Evolutionary conservation across 805 yeast genomes (phyloP).

Genomic region (Candida vaughaniae): DNA sequence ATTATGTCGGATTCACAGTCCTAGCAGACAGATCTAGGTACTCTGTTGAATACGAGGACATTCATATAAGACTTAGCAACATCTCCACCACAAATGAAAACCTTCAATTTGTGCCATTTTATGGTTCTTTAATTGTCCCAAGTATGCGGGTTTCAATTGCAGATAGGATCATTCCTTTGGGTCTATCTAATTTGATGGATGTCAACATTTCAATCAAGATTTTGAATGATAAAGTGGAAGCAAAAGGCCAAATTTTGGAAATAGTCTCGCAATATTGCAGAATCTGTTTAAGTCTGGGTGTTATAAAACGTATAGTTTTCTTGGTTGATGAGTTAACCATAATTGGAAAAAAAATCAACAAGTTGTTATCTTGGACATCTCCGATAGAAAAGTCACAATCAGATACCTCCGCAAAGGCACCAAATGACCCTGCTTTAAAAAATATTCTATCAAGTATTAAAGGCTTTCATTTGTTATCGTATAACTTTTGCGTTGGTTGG

Average conservation of each 20-base stretch:
- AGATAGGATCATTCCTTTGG: constrained; percentile 38
- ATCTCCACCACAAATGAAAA: constrained; percentile 12
- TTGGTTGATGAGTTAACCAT: constrained; percentile 23
- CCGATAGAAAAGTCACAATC: not conserved
- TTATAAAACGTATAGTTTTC: constrained; percentile 41
- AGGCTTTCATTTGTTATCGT: constrained; percentile 58
- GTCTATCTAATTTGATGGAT: constrained; percentile 44
- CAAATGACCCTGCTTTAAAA: not conserved
- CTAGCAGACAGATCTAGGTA: constrained; percentile 29
- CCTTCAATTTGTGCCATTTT: constrained; percentile 15
- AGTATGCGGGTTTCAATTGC: constrained; percentile 40
- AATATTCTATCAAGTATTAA: constrained; percentile 26
- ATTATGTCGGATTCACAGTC: constrained; percentile 37
- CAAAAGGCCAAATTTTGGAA: constrained; percentile 45
- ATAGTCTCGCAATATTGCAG: constrained; percentile 60
- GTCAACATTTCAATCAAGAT: constrained; percentile 45
- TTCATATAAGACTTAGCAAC: constrained; percentile 22
- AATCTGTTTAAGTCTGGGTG: constrained; percentile 54
- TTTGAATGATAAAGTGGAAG: constrained; percentile 25
- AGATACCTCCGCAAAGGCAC: not conserved
- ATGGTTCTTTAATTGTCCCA: constrained; percentile 43
- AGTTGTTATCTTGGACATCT: not conserved
- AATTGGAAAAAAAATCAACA: constrained; percentile 5
- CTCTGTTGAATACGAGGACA: constrained; percentile 35
- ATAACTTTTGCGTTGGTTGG: constrained; percentile 78